Percentiles rank a stretch among this genome's conserved stretches.
These are phyloP conservation scores for Penicillium sp. DNA, from an alignment of 2,329 filamentous ascomycete species.

Conservation along the genomic window DNA sequence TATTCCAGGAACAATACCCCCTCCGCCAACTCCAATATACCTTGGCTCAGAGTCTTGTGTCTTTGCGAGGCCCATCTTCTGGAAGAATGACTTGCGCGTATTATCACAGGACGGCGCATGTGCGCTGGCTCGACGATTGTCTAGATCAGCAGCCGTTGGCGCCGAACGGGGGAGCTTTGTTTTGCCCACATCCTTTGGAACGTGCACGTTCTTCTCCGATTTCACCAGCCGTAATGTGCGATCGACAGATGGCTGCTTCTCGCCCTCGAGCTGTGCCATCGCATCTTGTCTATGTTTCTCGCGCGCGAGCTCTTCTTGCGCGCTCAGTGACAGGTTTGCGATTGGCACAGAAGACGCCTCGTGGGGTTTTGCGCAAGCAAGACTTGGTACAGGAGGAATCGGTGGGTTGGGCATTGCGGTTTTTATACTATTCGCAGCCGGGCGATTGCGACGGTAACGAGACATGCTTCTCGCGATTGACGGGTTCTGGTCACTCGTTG, in stretches of 20 bases:
- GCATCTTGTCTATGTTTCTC: constrained; percentile 32
- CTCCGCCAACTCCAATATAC: constrained; percentile 23
- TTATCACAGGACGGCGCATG: constrained; percentile 11
- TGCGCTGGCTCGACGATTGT: not conserved
- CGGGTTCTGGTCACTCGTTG: constrained; percentile 17
- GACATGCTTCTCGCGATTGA: constrained; percentile 35
- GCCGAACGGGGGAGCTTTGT: not conserved
- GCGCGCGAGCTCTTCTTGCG: constrained; percentile 18
- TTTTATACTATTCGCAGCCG: constrained; percentile 3
- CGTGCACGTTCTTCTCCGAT: constrained; percentile 2
- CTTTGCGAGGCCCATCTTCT: constrained; percentile 27
- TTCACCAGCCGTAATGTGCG: constrained; percentile 10
- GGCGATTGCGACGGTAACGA: constrained; percentile 33
- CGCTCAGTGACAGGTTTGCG: not conserved
- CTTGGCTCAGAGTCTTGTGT: constrained; percentile 18
- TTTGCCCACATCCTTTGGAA: not conserved
- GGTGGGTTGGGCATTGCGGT: constrained; percentile 7
- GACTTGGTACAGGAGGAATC: constrained; percentile 12
- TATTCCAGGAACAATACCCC: constrained; percentile 49
- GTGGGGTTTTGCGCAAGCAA: constrained; percentile 4
- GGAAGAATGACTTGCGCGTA: constrained; percentile 31
- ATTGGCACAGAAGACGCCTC: not conserved
- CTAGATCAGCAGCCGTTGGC: not conserved
- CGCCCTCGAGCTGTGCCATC: constrained; percentile 36
- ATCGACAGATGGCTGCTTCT: constrained; percentile 5